Conservation (phyloP, 2,329 filamentous ascomycete genomes). For the Tolypocladium tropicale region DNA sequence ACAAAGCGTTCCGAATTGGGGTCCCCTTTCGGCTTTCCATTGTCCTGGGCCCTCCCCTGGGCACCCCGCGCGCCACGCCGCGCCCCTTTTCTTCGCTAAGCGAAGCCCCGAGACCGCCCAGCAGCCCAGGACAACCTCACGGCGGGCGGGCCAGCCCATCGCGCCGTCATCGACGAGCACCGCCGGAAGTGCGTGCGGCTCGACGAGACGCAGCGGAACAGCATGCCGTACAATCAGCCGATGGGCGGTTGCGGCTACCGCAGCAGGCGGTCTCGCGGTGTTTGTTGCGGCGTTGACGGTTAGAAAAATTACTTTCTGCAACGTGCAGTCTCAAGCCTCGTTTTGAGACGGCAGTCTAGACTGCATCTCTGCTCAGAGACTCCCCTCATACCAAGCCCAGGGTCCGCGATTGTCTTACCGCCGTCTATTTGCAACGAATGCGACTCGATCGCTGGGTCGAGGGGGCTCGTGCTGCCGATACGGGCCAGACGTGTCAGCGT, state of each 20-base stretch:
- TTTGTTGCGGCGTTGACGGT: not conserved
- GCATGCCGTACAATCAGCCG: not conserved
- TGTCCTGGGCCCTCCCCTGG: not conserved
- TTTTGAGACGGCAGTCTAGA: not conserved
- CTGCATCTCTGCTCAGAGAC: too few species aligned
- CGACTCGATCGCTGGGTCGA: not conserved
- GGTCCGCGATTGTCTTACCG: not conserved
- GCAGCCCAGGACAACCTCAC: not conserved
- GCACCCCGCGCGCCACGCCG: not conserved
- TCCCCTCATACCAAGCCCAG: not conserved
- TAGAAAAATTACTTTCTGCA: not conserved
- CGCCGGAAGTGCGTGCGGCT: too few species aligned
- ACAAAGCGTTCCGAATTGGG: not conserved
- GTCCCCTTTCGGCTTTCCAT: not conserved
- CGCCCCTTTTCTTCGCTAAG: not conserved
- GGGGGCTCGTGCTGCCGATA: not conserved
- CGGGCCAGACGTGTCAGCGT: not conserved
- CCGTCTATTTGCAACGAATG: not conserved
- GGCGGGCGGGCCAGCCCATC: too few species aligned
- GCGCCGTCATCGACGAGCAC: too few species aligned
- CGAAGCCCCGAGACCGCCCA: not conserved
- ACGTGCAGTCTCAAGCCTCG: not conserved
- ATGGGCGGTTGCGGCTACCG: not conserved
- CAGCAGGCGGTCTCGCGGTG: not conserved
- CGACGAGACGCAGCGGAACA: not conserved